Evolutionary conservation across 257 asterid genomes (phyloP).

Genomic region (Gardenia jasminoides): DNA sequence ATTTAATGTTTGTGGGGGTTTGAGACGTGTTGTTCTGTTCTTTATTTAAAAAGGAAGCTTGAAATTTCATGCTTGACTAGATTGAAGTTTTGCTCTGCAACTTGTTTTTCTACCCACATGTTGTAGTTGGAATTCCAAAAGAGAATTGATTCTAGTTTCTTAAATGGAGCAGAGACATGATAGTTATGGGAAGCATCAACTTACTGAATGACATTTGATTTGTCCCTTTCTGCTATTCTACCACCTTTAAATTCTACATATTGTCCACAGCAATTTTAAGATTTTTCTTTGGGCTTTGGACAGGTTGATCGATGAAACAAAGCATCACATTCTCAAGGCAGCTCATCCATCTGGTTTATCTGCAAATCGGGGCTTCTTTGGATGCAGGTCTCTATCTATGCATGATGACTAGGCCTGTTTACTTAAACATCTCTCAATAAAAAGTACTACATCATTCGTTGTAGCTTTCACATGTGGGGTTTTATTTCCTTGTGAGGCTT

Average conservation of each 20-base stretch:
- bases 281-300: slow-evolving; percentile 15
- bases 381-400: slow-evolving; percentile 70
- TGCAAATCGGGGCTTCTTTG: slow-evolving; percentile 94
- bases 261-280: not conserved
- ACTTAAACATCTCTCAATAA: not conserved
- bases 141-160: not conserved
- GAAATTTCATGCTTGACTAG: not conserved
- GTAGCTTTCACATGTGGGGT: not conserved
- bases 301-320: slow-evolving; percentile 83
- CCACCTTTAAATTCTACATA: not conserved
- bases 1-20: not conserved
- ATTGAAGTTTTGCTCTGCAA: not conserved
- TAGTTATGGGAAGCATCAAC: not conserved
- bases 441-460: not conserved
- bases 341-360: slow-evolving; percentile 99
- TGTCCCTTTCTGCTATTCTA: not conserved
- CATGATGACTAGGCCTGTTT: not conserved
- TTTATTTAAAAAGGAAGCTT: not conserved
- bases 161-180: not conserved
- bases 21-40: not conserved
- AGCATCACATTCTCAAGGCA: slow-evolving; percentile 78
- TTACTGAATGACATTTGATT: not conserved
- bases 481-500: not conserved
- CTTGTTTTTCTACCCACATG: not conserved
- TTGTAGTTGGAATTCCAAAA: no score